Conservation (phyloP, 2,329 filamentous ascomycete species). For the Gaeumannomyces sp. region DNA sequence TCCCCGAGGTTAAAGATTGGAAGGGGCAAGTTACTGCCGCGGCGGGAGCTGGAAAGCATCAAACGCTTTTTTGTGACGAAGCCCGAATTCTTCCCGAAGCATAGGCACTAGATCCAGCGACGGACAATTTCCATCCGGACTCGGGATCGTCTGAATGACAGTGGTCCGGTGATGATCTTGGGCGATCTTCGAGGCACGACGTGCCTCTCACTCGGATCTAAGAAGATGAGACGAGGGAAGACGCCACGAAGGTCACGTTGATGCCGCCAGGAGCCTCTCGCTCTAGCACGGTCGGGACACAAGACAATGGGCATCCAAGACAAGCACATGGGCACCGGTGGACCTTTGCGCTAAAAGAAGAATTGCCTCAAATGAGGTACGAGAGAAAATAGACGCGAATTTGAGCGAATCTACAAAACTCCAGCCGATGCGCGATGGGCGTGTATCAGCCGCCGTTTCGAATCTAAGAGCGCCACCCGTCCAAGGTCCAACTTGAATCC, state of each 20-base stretch:
- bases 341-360: too few relatives aligned
- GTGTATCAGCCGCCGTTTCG: not conserved
- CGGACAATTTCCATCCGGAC: not conserved
- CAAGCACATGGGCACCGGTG: too few relatives aligned
- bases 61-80: not conserved
- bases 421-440: not conserved
- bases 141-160: not conserved
- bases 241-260: too few relatives aligned
- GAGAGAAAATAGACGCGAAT: not conserved
- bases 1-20: not conserved
- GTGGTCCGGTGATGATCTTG: not conserved
- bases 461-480: not conserved
- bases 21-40: not conserved
- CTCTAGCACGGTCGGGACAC: too few relatives aligned
- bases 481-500: not conserved
- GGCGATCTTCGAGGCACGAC: not conserved
- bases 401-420: not conserved
- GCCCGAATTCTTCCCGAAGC: not conserved
- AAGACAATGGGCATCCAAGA: too few relatives aligned
- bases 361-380: too few relatives aligned
- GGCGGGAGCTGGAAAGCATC: too few relatives aligned
- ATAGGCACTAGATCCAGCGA: not conserved
- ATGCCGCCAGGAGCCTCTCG: too few relatives aligned
- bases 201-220: not conserved
- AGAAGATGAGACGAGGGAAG: too few relatives aligned